Base-by-base conservation (phyloP, 2,329 filamentous ascomycete species). In the Aspergillus aculeatus region DNA sequence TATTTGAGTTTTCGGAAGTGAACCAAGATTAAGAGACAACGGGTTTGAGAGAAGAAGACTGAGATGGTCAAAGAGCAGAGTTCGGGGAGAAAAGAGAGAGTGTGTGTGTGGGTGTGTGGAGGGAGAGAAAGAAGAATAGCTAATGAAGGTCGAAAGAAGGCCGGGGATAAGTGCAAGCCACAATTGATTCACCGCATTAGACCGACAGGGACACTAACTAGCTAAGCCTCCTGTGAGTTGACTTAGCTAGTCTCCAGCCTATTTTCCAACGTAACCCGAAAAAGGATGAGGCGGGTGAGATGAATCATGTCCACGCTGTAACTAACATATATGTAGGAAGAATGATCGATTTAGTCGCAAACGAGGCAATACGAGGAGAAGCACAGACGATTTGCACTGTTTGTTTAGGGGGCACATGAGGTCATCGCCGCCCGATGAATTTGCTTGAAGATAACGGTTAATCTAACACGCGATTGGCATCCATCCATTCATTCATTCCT, bases 361-460 rank as follows among this genome's bases (percentile, higher is more conserved):
- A 58, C 48, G 56, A 41, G 47, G 47, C 49, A 47, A 32, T 35
- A 41, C 47, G 51, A 50, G 32, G 24, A 41, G 56, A 58, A 44
- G 47, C 24, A 56, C 58, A 62, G 66, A 66, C 60, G 64, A 60
- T 74, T 73, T 73, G 70, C 71, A 72, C 56, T 68, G 71, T 73
- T 74, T 74, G 71, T 62, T 56, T 59, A 6, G 16, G 51, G 49
- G 47, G 41, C 58, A 44, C 29, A 63, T 68, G 65, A 68, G 61
- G 64, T 68, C 65, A 68, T 67, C 48, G 58, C 38, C 38, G 38
- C 38, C 38, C 58, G 52, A 48, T 47, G 50, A 50, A 47, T 35
- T 49, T 52, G 32, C 32, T 26, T 47, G 24, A 41, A 47, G 24
- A 29, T 51, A 49, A 47, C 26, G 58, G 41, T 29, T 47, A 44